phyloP scores from a whole-genome alignment of 177 flowering plant genomes.

The Tripterygium wilfordii region DNA sequence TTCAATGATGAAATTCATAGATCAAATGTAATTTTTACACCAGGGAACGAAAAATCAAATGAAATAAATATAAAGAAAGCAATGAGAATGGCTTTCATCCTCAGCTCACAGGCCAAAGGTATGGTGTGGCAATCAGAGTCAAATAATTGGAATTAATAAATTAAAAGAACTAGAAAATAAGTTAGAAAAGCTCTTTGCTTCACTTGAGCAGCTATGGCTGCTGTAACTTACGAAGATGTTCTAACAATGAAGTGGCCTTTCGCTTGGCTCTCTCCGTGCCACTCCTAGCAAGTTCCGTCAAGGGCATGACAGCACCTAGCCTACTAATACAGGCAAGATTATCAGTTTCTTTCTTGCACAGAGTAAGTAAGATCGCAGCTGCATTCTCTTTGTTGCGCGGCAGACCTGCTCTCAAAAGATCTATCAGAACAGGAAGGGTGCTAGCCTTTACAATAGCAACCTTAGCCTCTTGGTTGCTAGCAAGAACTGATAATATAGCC shows the following conservation, averaged over 20 bases:
- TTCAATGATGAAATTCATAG: not conserved
- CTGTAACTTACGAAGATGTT: constrained; percentile 56
- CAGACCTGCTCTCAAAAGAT: constrained; percentile 59
- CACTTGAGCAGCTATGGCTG: constrained; percentile 17
- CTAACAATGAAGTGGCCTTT: constrained; percentile 75
- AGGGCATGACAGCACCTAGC: constrained; percentile 79
- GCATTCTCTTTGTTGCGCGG: constrained; percentile 91
- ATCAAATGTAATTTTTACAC: constrained; percentile 18
- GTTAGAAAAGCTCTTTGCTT: not conserved
- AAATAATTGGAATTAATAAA: constrained; percentile 8
- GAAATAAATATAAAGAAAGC: constrained; percentile 14
- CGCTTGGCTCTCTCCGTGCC: constrained; percentile 92
- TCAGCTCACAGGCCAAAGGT: constrained; percentile 10
- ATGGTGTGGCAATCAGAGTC: constrained; percentile 7
- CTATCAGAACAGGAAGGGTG: constrained; percentile 66
- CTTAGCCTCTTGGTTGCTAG: constrained; percentile 80
- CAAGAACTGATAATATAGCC: constrained; percentile 81
- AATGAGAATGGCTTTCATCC: constrained; percentile 21
- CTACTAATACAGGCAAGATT: constrained; percentile 66
- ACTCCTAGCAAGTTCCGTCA: constrained; percentile 56
- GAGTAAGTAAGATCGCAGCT: constrained; percentile 61
- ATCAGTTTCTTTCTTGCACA: constrained; percentile 79
- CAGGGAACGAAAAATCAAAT: not conserved
- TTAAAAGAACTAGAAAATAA: constrained; percentile 2
- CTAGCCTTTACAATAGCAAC: constrained; percentile 67